These are phyloP conservation scores for Mycena venus DNA, from an alignment of 768 basidiomycete species.

Conservation along the genomic window DNA sequence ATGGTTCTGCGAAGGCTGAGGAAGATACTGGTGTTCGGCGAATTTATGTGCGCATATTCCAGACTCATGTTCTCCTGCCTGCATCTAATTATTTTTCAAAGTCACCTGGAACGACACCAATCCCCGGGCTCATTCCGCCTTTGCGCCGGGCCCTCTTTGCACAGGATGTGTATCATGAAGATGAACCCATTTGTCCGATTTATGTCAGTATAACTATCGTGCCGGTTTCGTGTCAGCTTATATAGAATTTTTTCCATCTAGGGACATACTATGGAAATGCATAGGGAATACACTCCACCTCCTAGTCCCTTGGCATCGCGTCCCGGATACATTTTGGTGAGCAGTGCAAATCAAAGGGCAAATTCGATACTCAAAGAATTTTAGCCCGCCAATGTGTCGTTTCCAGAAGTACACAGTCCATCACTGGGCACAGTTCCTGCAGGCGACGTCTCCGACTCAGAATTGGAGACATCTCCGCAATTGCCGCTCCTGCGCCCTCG, in stretches of 20 bases:
- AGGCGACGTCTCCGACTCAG: not conserved
- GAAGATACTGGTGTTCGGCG: too few species aligned
- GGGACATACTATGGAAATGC: not conserved
- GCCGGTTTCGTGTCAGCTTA: not conserved
- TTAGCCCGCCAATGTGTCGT: not conserved
- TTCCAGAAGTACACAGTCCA: not conserved
- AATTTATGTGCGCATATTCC: not conserved
- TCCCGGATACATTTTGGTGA: not conserved
- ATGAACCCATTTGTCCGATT: not conserved
- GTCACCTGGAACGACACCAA: not conserved
- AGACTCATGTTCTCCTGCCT: too few species aligned
- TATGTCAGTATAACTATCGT: too few species aligned
- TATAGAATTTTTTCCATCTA: too few species aligned
- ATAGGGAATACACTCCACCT: not conserved
- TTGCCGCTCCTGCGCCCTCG: too few species aligned
- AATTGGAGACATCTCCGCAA: not conserved
- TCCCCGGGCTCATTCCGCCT: not conserved
- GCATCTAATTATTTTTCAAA: too few species aligned
- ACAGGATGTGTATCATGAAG: not conserved
- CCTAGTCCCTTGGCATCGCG: not conserved
- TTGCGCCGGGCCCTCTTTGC: not conserved
- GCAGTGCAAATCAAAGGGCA: too few species aligned
- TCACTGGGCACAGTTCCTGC: too few species aligned
- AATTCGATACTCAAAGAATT: too few species aligned
- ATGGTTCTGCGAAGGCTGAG: too few species aligned